phyloP scores from a whole-genome alignment of 129 eudicot genomes.

The Pseudognaphalium luteoalbum region DNA sequence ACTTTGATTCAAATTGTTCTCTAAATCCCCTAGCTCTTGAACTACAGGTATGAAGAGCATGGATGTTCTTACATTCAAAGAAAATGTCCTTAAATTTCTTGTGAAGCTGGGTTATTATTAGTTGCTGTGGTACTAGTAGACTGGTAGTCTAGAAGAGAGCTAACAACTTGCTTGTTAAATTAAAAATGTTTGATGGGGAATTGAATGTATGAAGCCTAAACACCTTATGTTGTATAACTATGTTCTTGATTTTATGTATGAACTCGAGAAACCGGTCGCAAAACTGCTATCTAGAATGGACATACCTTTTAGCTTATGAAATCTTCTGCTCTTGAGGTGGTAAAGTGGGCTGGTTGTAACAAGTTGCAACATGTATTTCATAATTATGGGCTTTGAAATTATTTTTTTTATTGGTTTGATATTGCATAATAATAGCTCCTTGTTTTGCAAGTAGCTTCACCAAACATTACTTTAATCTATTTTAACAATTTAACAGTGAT shows the following conservation, averaged over 20 bases:
- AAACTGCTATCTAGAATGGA: neutral
- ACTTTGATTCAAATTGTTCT: neutral
- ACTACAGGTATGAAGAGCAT: slow-evolving; percentile 85
- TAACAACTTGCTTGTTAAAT: slow-evolving; percentile 21
- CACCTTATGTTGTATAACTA: slow-evolving; percentile 16
- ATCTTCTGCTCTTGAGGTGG: neutral
- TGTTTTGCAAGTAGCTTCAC: too few species aligned
- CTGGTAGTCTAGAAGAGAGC: slow-evolving; percentile 25
- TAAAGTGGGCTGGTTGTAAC: too few species aligned
- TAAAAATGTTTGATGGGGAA: neutral
- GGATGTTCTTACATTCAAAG: slow-evolving; percentile 91
- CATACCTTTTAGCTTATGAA: neutral
- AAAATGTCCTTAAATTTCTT: slow-evolving; percentile 65
- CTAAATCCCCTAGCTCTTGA: neutral
- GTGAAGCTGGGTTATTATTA: neutral
- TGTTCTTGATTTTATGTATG: slow-evolving; percentile 20
- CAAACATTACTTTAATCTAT: too few species aligned
- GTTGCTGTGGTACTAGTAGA: slow-evolving; percentile 6
- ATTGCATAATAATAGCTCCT: too few species aligned
- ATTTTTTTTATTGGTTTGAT: too few species aligned
- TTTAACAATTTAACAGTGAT: too few species aligned
- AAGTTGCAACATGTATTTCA: too few species aligned
- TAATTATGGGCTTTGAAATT: too few species aligned
- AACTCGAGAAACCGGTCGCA: neutral
- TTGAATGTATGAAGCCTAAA: neutral